phyloP scores from a whole-genome alignment of 1,284 basidiomycete species.

The Trichosporon sp. region DNA sequence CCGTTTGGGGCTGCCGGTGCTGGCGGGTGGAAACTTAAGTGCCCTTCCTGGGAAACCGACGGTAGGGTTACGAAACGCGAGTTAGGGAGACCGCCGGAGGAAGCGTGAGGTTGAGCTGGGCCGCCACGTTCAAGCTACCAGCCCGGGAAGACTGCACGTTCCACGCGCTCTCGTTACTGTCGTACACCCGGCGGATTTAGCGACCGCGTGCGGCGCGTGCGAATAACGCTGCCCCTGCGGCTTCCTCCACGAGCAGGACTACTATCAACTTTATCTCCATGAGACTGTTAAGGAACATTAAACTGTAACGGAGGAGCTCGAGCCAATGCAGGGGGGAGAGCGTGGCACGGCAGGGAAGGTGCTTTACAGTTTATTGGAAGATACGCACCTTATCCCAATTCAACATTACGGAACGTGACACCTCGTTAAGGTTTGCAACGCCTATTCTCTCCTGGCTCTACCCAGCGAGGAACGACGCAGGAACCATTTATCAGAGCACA shows the following conservation, averaged over 20 bases:
- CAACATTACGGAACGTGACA: conserved; percentile 15
- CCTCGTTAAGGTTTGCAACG: conserved; percentile 12
- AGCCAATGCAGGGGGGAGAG: background rate
- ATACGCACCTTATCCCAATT: conserved; percentile 18
- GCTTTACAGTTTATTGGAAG: conserved; percentile 19
- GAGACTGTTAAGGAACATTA: conserved; percentile 6
- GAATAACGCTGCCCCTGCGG: background rate
- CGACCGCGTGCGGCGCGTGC: conserved; percentile 3
- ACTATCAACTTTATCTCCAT: conserved; percentile 13
- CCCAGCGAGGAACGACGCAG: background rate
- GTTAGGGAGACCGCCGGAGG: no score
- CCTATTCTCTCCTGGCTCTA: background rate
- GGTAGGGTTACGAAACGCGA: background rate
- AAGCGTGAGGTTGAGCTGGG: background rate
- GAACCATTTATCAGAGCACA: background rate
- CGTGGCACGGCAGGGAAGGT: background rate
- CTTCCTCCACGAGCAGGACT: background rate
- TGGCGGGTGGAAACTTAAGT: background rate
- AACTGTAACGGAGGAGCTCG: conserved; percentile 8
- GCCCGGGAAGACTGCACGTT: background rate
- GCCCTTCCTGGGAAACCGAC: background rate
- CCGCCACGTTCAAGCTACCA: conserved; percentile 10
- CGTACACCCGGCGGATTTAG: conserved; percentile 13
- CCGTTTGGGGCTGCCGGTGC: background rate
- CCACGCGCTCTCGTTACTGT: background rate